A percentile compares a stretch with the other conserved stretches of the same genome.
Evolutionary conservation across 129 eudicot species (phyloP).

Genomic region (Tagetes erecta): DNA sequence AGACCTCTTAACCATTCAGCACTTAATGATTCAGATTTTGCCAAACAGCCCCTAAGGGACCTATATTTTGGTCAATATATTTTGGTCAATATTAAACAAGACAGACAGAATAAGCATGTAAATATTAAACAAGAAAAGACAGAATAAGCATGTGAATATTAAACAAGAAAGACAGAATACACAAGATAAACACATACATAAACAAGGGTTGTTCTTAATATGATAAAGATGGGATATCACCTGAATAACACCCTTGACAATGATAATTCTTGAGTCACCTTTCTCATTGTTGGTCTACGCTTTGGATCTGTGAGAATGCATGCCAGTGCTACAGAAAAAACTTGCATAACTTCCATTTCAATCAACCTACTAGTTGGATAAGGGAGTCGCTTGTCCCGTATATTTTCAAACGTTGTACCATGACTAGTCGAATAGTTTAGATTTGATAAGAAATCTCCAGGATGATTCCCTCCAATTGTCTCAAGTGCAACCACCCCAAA

Average conservation of each 20-base stretch:
- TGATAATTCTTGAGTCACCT: not conserved
- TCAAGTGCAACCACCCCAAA: constrained; percentile 31
- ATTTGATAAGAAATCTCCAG: constrained; percentile 23
- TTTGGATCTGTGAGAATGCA: constrained; percentile 26
- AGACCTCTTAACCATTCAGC: no score
- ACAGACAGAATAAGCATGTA: no score
- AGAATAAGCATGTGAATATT: not conserved
- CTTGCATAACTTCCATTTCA: constrained; percentile 13
- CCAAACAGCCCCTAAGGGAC: no score
- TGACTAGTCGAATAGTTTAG: not conserved
- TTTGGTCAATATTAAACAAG: no score
- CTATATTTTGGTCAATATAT: no score
- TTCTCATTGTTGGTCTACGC: constrained; percentile 28
- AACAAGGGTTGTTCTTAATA: not conserved
- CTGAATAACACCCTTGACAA: not conserved
- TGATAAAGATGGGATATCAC: not conserved
- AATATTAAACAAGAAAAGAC: not conserved
- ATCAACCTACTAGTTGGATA: constrained; percentile 19
- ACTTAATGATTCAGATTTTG: no score
- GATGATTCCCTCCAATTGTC: constrained; percentile 29
- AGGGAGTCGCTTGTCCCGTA: constrained; percentile 32
- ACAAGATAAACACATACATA: not conserved
- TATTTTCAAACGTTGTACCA: constrained; percentile 9
- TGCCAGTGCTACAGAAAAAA: constrained; percentile 11
- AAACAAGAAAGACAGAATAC: no score